Evolutionary conservation across 306 rosid genomes (phyloP).

Genomic region (Erythrophleum fordii): DNA sequence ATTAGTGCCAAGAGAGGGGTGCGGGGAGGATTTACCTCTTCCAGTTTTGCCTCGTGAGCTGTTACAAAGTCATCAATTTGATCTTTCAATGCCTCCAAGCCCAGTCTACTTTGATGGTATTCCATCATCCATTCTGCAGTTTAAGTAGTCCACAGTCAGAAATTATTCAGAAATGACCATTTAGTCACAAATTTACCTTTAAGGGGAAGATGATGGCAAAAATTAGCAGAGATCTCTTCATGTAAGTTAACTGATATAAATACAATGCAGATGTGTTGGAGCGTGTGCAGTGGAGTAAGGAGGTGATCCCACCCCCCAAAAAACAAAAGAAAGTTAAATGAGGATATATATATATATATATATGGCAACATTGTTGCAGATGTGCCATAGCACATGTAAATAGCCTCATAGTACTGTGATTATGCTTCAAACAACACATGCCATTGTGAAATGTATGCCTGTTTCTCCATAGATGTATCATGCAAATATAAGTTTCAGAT

Average conservation of each 20-base stretch:
- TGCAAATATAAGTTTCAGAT: conserved; percentile 12
- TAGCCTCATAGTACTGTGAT: background rate
- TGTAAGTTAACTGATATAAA: background rate
- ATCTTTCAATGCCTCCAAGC: conserved; percentile 64
- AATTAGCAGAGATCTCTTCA: background rate
- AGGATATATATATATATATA: background rate
- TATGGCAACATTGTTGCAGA: too few species aligned
- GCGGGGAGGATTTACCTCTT: conserved; percentile 53
- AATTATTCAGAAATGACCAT: conserved; percentile 18
- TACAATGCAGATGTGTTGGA: background rate
- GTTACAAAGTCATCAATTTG: conserved; percentile 72
- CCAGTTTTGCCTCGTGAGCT: conserved; percentile 68
- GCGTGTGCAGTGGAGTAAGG: background rate
- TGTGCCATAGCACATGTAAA: background rate
- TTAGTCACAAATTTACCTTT: background rate
- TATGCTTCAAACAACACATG: background rate
- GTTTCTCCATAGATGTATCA: background rate
- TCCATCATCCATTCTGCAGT: conserved; percentile 79
- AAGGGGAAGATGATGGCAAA: background rate
- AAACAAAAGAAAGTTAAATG: background rate
- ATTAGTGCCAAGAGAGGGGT: too few species aligned
- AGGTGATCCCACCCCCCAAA: background rate
- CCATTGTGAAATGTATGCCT: conserved; percentile 8
- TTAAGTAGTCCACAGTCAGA: conserved; percentile 38
- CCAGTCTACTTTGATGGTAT: conserved; percentile 75